phyloP scores from a whole-genome alignment of 2,329 filamentous ascomycete genomes.

The Mollisiaceae sp. region DNA sequence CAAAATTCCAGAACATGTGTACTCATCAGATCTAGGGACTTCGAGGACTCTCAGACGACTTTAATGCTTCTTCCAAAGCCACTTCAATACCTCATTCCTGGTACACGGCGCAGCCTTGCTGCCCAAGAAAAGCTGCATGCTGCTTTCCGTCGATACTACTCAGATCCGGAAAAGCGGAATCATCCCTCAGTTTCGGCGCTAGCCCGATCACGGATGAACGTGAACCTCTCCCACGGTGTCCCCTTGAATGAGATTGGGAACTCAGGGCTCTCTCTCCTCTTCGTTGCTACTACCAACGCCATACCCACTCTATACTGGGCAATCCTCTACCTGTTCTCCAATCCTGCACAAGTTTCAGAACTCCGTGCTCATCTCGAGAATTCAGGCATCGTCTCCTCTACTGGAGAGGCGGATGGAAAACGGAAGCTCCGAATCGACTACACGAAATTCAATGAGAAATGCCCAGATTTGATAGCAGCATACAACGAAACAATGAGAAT shows the following conservation, averaged over 20 bases:
- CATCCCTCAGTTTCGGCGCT: not conserved
- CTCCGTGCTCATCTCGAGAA: not conserved
- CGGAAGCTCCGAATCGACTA: not conserved
- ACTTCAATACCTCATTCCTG: not conserved
- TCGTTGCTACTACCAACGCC: not conserved
- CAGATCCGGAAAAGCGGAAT: not conserved
- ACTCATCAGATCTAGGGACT: not conserved
- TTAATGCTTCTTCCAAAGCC: not conserved
- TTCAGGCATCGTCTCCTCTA: not conserved
- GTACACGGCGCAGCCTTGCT: not conserved
- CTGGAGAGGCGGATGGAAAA: not conserved
- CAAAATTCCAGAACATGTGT: not conserved
- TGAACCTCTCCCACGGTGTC: not conserved
- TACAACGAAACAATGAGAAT: not conserved
- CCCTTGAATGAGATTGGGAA: not conserved
- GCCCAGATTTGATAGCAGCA: not conserved
- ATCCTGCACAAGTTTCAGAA: not conserved
- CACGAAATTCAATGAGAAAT: conserved; percentile 1
- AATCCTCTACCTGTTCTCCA: not conserved
- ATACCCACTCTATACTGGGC: not conserved
- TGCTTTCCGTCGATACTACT: not conserved
- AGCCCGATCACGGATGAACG: not conserved
- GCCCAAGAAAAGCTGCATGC: not conserved
- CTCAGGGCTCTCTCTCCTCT: not conserved
- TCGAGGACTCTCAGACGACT: not conserved